A percentile compares a stretch with the other conserved stretches of the same genome.
These are phyloP conservation scores for Chaetomium sp. DNA, from an alignment of 2,329 filamentous ascomycete species.

Conservation along the genomic window DNA sequence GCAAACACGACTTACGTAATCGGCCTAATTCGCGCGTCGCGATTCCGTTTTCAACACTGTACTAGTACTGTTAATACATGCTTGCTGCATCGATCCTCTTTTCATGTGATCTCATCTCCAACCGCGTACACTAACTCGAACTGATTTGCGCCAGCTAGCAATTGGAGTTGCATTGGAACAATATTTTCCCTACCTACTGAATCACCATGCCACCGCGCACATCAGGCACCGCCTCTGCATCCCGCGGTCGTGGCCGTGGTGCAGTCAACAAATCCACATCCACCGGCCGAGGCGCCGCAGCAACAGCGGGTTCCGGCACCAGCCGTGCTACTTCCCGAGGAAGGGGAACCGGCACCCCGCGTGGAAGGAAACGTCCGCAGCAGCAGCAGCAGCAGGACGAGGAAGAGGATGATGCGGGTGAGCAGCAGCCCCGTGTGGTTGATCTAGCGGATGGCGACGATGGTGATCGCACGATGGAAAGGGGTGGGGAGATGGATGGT, in stretches of 20 bases:
- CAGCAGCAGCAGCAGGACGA: constrained; percentile 3
- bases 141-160: neutral
- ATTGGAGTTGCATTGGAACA: neutral
- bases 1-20: neutral
- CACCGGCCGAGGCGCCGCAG: neutral
- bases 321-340: neutral
- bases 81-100: neutral
- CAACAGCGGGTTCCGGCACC: neutral
- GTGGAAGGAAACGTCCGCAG: constrained; percentile 8
- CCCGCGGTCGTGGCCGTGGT: constrained; percentile 6
- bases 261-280: neutral
- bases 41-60: neutral
- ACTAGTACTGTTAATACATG: no score
- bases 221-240: constrained; percentile 28
- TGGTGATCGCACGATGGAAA: constrained; percentile 1
- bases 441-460: constrained; percentile 7
- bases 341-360: neutral
- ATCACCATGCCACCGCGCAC: constrained; percentile 44
- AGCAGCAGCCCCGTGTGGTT: neutral
- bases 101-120: neutral
- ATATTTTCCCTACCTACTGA: neutral
- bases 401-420: constrained; percentile 26
- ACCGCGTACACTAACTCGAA: neutral
- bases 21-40: neutral
- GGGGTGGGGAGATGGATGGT: constrained; percentile 1